Evolutionary conservation across 2,329 filamentous ascomycete genomes (phyloP), one percentile per base, ranked within the genome.

Genomic region (Ophiosphaerella narmari): DNA sequence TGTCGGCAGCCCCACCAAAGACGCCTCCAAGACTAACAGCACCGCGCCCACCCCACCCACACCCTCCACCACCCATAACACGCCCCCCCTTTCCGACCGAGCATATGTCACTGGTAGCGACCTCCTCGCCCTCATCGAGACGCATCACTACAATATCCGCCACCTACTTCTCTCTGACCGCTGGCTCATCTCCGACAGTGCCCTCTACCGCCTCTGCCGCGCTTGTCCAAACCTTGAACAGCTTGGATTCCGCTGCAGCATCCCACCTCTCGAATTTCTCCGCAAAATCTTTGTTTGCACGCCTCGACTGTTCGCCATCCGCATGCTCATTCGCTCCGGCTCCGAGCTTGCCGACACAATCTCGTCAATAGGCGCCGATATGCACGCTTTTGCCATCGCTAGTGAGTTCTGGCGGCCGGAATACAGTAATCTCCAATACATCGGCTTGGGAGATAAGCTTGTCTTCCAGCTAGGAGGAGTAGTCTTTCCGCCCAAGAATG

Each of bases 201-300:
- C 80, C 4, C 69, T 86, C 7, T 76, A 75, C 29, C 76, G 77
- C 7, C 68, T 86, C 6, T 79, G 83, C 29, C 77, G 79, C 42
- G 70, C 70, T 8, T 84, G 82, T 50, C 82, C 83, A 0, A 77
- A 84, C 45, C 71, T 86, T 12, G 82, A 85, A 52, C 83, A 87
- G 58, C 71, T 87, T 1, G 82, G 77, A 23, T 69, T 85, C 18
- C 77, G 81, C 7, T 73, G 80, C 13, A 72, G 78, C 81, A 82
- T 85, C 78, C 84, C 50, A 68, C 81, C 54, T 73, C 48, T 71
- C 14, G 66, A 71, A 12, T 62, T 63, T 1, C 48, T 76, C 6
- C 68, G 69, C 6, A 52, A 66, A 21, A 60, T 78, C 9, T 52
- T 78, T 26, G 59, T 65, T 0, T 66, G 72, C 18, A 52, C 75